Evolutionary conservation across 2,329 filamentous ascomycete species (phyloP), one percentile per base, ranked within the genome.

Genomic region (Dactylonectria estremocensis): DNA sequence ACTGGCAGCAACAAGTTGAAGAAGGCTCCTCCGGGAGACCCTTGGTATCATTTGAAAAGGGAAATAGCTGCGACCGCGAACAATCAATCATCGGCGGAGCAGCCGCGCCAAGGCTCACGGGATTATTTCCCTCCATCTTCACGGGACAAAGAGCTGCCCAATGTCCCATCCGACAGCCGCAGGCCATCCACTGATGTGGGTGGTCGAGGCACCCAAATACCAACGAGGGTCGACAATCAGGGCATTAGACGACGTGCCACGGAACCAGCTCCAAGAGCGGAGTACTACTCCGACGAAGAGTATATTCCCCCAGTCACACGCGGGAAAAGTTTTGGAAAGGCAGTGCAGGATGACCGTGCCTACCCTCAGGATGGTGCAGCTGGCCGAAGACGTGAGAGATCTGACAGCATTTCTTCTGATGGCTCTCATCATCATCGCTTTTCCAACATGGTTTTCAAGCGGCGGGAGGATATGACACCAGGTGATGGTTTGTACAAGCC

Each of bases 1-100:
- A 87, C 79, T 62, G 85, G 82, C n/a, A 90, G 88, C 72, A 89
- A 89, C 70, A 90, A 88, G 74, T 79, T 90, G 40, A 86, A 82
- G 74, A 91, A 90, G 68, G 84, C 88, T 2, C 88, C 86, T 1
- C 87, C 88, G 2, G 81, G 78, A n/a, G 87, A 90, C 55, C 78
- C 82, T 2, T 85, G 83, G 82, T 82, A 83, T 70, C 64, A 59
- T 28, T 46, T 66, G 64, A 66, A 66, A 16, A 61, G 28, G 28
- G 64, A 66, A 1, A 9, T 66, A 16, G 46, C 52, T 11, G 58
- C 59, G 50, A 53, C n/a, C 20, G 33, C 50, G 22, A 64, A 57
- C 16, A 58, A 58, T 5, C 57, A 66, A 18, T 33, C 61, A 24
- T 31, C 24, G 18, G 6, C 37, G 18, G 55, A 66, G 31, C 54